Conservation (phyloP, 2,329 filamentous ascomycete species). For the Aureobasidium sp. region DNA sequence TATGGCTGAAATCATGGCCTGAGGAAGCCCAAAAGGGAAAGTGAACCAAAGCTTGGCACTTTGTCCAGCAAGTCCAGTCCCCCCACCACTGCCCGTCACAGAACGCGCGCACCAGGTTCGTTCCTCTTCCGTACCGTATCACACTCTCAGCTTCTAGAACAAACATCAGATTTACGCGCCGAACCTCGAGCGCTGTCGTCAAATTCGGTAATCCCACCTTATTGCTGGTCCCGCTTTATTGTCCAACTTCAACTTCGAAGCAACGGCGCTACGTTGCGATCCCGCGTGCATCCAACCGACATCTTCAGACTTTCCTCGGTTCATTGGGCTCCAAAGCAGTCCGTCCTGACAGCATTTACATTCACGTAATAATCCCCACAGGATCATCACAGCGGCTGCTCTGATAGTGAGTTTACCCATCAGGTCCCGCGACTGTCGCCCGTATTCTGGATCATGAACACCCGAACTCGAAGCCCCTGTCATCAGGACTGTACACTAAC, state of each 20-base stretch:
- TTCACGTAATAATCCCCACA: background rate
- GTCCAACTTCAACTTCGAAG: background rate
- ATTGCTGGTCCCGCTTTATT: background rate
- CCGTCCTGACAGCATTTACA: background rate
- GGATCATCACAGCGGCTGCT: background rate
- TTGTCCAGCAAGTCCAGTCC: background rate
- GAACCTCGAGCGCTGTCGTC: background rate
- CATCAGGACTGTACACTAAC: background rate
- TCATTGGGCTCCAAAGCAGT: constrained; percentile 10
- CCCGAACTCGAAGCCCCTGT: background rate
- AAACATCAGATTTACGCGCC: constrained; percentile 5
- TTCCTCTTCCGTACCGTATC: constrained; percentile 3
- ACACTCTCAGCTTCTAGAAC: background rate
- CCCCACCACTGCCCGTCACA: background rate
- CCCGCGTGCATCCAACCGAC: constrained; percentile 5
- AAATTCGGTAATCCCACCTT: background rate
- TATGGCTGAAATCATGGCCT: background rate
- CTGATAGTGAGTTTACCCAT: background rate
- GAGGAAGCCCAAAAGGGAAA: background rate
- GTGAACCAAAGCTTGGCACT: background rate
- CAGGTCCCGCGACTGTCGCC: background rate
- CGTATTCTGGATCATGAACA: background rate
- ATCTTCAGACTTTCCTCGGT: constrained; percentile 1
- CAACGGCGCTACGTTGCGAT: background rate
- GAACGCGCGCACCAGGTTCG: constrained; percentile 2